These are phyloP conservation scores for Salix exigua DNA, from an alignment of 345 rosid species.

Conservation along the genomic window DNA sequence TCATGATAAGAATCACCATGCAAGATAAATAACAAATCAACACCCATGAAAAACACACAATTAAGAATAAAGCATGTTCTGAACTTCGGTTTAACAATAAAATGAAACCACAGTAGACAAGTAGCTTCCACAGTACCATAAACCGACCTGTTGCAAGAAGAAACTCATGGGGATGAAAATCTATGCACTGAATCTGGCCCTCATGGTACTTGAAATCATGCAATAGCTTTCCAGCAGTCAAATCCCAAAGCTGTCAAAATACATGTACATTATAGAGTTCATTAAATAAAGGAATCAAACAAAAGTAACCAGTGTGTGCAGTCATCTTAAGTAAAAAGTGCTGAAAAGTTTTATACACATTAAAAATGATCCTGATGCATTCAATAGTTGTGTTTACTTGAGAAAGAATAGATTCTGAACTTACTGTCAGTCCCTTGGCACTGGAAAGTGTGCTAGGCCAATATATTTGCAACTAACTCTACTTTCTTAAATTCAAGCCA, in stretches of 20 bases:
- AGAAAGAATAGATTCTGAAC: background rate
- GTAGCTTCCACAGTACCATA: background rate
- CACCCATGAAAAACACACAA: background rate
- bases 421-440: background rate
- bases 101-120: background rate
- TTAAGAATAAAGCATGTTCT: background rate
- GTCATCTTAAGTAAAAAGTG: background rate
- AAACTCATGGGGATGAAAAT: slow-evolving; percentile 97
- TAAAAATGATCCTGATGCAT: background rate
- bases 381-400: background rate
- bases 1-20: background rate
- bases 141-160: slow-evolving; percentile 87
- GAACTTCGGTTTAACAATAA: slow-evolving; percentile 6
- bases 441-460: background rate
- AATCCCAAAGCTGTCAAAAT: slow-evolving; percentile 81
- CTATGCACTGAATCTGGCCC: slow-evolving; percentile 93
- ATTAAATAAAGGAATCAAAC: background rate
- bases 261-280: slow-evolving; percentile 3
- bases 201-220: slow-evolving; percentile 91
- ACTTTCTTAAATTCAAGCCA: background rate
- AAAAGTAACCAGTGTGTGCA: background rate
- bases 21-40: background rate
- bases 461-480: background rate
- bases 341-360: background rate
- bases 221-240: slow-evolving; percentile 95